Base-by-base conservation (phyloP, 2,329 filamentous ascomycete genomes). In the Fusarium bulbicola region DNA sequence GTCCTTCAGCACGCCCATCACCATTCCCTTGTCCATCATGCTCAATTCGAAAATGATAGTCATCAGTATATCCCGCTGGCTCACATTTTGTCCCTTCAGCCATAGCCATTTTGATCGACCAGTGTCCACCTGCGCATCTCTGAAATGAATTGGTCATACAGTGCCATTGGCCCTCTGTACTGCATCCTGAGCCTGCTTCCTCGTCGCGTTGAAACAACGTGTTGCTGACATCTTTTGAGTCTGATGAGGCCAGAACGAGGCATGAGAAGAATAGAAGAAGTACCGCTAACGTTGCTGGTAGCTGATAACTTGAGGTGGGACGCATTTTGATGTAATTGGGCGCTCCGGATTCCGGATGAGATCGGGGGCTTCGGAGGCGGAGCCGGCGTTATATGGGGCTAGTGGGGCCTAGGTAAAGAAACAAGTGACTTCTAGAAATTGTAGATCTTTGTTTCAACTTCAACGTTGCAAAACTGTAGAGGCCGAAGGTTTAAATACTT, bases 111-210 rank as follows among this genome's bases (percentile, higher is more conserved):
- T 82, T 81, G 2, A 68, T 78, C 68, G 83, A 86, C 87, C 86
- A 89, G 16, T 65, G 76, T 5, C 86, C 86, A 15, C 80, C 77
- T 6, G 84, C 85, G 74, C 87, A 89, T 34, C 86, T 83, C 78
- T 89, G 87, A 80, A 85, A 89, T 39, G 80, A 81, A 26, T 72
- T 79, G 2, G 80, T 82, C 80, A 88, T 84, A 80, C 87, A 89
- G 78, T 88, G 87, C 87, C 87, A 89, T 68, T 84, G 83, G n/a
- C 87, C 86, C 66, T 89, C 86, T 18, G 80, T 75, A 16, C 79
- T 77, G 77, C 86, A 88, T 9, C 78, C 72, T 5, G 83, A 79
- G 26, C 85, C 85, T 7, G 74, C 78, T 18, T 78, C 66, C 66
- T 82, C 76, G 20, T 75, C 74, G n/a, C 78, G 77, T 32, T 61